These are phyloP conservation scores for Chlamydomonas sphaeroides DNA, from an alignment of 139 green algal species.

Conservation along the genomic window DNA sequence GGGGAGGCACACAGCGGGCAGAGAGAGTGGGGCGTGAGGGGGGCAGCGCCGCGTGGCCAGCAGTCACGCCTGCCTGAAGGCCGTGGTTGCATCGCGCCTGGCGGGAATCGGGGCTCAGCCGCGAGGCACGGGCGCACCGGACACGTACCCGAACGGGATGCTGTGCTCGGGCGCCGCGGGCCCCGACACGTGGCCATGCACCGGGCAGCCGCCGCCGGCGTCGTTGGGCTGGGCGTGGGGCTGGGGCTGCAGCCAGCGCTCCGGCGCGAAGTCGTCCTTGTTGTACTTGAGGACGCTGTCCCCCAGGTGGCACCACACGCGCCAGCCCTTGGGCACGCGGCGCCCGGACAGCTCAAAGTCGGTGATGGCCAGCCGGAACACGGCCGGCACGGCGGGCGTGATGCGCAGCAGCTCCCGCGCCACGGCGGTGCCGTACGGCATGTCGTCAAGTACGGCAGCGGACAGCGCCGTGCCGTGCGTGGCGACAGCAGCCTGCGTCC, in stretches of 20 bases:
- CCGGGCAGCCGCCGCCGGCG: not conserved
- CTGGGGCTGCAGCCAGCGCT: constrained; percentile 10
- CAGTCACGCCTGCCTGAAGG: no score
- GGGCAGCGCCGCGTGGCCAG: no score
- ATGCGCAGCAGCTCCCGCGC: constrained; percentile 19
- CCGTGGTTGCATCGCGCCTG: no score
- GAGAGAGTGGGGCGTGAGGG: no score
- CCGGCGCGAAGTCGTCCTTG: constrained; percentile 16
- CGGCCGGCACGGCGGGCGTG: constrained; percentile 21
- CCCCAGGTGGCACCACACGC: constrained; percentile 31
- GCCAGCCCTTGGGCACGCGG: constrained; percentile 20
- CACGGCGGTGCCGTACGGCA: constrained; percentile 9
- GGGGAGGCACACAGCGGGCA: no score
- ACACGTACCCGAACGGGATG: constrained; percentile 12
- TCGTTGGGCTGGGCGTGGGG: no score
- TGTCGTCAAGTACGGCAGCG: constrained; percentile 4
- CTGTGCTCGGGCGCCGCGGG: not conserved
- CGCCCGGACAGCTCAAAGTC: constrained; percentile 17
- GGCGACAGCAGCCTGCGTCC: no score
- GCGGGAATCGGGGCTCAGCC: no score
- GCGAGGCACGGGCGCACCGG: no score
- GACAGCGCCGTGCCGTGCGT: not conserved
- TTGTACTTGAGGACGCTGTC: constrained; percentile 23
- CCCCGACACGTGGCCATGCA: not conserved
- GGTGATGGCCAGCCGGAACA: constrained; percentile 7